Evolutionary conservation across 371 early-diverging fungal genomes (phyloP).

Genomic region (Mucor indicus): DNA sequence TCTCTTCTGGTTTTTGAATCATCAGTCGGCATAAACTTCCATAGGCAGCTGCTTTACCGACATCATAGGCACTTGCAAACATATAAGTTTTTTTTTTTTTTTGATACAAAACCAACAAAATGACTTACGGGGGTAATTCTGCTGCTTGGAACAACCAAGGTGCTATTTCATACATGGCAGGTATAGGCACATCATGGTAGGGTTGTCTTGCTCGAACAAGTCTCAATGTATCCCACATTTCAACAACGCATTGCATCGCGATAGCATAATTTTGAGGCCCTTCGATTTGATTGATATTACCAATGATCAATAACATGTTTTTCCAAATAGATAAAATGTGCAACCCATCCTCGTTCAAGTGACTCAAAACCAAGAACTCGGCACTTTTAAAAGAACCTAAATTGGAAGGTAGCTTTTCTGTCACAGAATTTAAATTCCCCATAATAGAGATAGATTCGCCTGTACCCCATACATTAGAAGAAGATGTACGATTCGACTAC

Average conservation of each 20-base stretch:
- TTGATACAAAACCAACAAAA: neutral
- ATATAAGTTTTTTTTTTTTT: too few relatives aligned
- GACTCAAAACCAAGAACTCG: slow-evolving; percentile 45
- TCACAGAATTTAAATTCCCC: slow-evolving; percentile 26
- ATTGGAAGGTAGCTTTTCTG: slow-evolving; percentile 34
- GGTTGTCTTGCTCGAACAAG: slow-evolving; percentile 56
- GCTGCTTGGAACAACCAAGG: slow-evolving; percentile 70
- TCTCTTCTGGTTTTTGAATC: slow-evolving; percentile 66
- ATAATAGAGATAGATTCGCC: slow-evolving; percentile 26
- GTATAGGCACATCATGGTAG: slow-evolving; percentile 48
- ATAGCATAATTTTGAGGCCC: slow-evolving; percentile 61
- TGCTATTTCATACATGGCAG: slow-evolving; percentile 62
- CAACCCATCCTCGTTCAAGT: slow-evolving; percentile 37
- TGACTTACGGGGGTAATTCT: slow-evolving; percentile 50
- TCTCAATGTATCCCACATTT: slow-evolving; percentile 66
- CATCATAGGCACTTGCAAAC: slow-evolving; percentile 43
- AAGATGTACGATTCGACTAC: slow-evolving; percentile 40
- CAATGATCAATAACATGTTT: slow-evolving; percentile 68
- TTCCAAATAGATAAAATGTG: slow-evolving; percentile 59
- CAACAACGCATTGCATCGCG: slow-evolving; percentile 67
- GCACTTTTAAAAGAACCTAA: slow-evolving; percentile 40
- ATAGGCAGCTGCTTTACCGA: slow-evolving; percentile 60
- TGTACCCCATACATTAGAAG: slow-evolving; percentile 21
- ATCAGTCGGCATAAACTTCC: slow-evolving; percentile 75
- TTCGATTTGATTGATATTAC: slow-evolving; percentile 64